Evolutionary conservation across 768 basidiomycete genomes (phyloP).

Genomic region (Gelatoporia subvermispora): DNA sequence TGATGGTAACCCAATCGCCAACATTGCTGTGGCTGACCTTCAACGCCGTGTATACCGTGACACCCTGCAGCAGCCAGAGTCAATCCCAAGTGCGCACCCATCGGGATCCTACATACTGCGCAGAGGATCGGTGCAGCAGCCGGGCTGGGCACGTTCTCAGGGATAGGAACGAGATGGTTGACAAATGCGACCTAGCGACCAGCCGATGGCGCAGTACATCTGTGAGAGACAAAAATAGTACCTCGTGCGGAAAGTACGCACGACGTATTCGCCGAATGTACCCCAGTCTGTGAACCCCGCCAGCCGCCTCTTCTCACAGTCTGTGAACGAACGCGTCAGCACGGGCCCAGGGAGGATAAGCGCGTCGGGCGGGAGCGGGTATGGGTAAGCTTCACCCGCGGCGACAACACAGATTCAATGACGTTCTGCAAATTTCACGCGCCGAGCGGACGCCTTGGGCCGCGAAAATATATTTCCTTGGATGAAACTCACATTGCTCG

Average conservation of each 20-base stretch:
- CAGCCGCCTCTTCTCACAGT: constrained; percentile 50
- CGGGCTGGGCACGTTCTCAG: constrained; percentile 55
- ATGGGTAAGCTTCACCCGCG: too few species aligned
- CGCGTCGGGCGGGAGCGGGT: not conserved
- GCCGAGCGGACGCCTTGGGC: too few species aligned
- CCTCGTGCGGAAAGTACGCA: not conserved
- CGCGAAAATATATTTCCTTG: too few species aligned
- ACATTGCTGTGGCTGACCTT: constrained; percentile 55
- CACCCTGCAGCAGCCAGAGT: constrained; percentile 37
- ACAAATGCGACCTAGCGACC: constrained; percentile 47
- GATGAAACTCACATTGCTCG: constrained; percentile 64
- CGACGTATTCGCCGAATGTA: constrained; percentile 63
- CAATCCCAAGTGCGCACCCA: not conserved
- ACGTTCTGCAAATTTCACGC: too few species aligned
- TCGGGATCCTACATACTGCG: constrained; percentile 40
- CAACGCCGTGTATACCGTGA: constrained; percentile 79
- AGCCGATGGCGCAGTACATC: not conserved
- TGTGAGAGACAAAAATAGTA: not conserved
- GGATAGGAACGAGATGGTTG: constrained; percentile 69
- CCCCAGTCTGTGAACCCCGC: constrained; percentile 71
- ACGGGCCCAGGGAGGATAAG: too few species aligned
- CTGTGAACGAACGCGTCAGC: constrained; percentile 22
- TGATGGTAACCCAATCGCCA: constrained; percentile 71
- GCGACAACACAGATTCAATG: too few species aligned
- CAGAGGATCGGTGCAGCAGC: constrained; percentile 70